Evolutionary conservation across 2,329 filamentous ascomycete genomes (phyloP).

Genomic region (Pyrenophora graminea): DNA sequence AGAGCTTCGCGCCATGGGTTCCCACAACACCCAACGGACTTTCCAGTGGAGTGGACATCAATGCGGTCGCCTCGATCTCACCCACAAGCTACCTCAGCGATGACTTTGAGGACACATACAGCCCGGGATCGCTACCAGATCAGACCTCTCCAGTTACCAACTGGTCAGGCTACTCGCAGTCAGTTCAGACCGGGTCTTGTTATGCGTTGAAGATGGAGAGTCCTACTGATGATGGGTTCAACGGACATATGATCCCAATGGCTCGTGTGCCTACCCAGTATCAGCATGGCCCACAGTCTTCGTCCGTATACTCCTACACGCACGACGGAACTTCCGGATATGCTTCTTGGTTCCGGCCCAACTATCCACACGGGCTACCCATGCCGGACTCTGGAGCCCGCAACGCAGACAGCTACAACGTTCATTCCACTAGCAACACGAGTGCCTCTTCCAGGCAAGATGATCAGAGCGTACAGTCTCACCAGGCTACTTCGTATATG

Average conservation of each 20-base stretch:
- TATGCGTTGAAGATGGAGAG: neutral
- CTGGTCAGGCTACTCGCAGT: constrained; percentile 6
- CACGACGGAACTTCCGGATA: constrained; percentile 11
- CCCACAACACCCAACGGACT: neutral
- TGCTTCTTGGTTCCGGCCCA: constrained; percentile 13
- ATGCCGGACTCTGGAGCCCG: neutral
- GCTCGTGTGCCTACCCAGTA: neutral
- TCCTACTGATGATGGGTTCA: neutral
- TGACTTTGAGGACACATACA: constrained; percentile 9
- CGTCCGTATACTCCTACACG: constrained; percentile 14
- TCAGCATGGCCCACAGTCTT: neutral
- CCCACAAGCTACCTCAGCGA: constrained; percentile 30
- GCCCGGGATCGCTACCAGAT: constrained; percentile 8
- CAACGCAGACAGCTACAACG: neutral
- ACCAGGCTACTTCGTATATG: neutral
- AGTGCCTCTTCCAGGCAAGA: neutral
- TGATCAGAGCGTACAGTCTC: neutral
- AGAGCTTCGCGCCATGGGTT: constrained; percentile 2
- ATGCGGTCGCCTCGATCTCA: constrained; percentile 20
- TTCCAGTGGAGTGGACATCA: neutral
- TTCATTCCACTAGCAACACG: neutral
- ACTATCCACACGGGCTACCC: neutral
- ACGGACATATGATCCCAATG: neutral
- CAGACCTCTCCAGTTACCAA: constrained; percentile 4
- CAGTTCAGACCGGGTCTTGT: neutral